Base-by-base conservation (phyloP, 805 yeast species). In the Sugiyamaella marilandica region DNA sequence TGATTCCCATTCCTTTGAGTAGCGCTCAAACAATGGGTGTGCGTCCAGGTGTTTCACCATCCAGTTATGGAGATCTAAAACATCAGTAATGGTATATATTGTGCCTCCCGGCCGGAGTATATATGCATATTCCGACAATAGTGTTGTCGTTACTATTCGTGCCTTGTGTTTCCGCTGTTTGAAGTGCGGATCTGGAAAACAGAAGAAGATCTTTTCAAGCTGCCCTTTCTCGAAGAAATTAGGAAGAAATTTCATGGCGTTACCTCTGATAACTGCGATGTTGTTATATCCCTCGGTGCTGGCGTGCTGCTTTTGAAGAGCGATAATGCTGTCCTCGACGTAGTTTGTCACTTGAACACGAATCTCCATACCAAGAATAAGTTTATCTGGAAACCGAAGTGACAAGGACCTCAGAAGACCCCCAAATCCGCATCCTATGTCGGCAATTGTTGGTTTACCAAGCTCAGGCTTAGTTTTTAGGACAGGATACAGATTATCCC, bases 151-250 rank as follows among this genome's bases (percentile, higher is more conserved):
- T 59, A 94, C 81, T 65, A 94, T 94, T 74, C 99, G 79, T 5
- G 97, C 97, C 76, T 94, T 94, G 72, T 94, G 99, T 67, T 94
- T 94, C 65, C 98, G 79, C 70, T 89, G 95, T 68, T 94, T 94
- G 76, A 94, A 94, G 70, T 94, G 99, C 7, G 99, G 99, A 70
- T 94, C 99, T n/a, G 99, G 99, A 79, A 94, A 94, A 69, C 99
- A 94, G 74, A 94, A 94, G 73, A 94, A 94, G 80, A 94, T 87
- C 74, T 92, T 94, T 33, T 84, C 81, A 49, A 91, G 73, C 67
- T 90, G 97, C 5, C 83, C 82, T 68, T 85, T 85, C 53, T 77
- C 74, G 72, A 94, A 94, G 69, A 94, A 94, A 68, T 94, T 94
- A 19, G 99, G 98, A 57, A 90, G 72, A 65, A 94, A 94, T 70